Conservation (phyloP, 345 rosid genomes). For the Boechera divaricarpa region DNA sequence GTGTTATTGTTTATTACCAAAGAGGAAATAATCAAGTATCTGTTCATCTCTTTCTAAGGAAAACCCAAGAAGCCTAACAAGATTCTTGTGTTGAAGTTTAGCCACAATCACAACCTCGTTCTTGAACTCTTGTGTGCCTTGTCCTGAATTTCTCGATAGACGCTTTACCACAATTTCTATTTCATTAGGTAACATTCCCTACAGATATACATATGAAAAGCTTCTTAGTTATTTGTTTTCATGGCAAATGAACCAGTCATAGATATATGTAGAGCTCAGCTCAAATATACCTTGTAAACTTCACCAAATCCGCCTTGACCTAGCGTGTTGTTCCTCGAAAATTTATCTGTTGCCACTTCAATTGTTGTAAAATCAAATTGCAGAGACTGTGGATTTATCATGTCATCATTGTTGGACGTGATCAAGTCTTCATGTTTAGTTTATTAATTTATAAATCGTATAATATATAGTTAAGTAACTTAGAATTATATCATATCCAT, state of each 20-base stretch:
- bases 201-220: not conserved
- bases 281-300: constrained; percentile 18
- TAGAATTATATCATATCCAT: too few species aligned
- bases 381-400: constrained; percentile 15
- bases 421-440: not conserved
- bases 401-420: not conserved
- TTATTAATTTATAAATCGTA: too few species aligned
- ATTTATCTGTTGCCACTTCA: constrained; percentile 4
- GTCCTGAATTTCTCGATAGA: constrained; percentile 32
- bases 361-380: constrained; percentile 32
- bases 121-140: constrained; percentile 39
- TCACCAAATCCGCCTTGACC: constrained; percentile 31
- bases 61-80: constrained; percentile 38
- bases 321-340: constrained; percentile 6
- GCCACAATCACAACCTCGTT: constrained; percentile 42
- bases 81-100: constrained; percentile 40
- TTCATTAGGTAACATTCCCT: constrained; percentile 26
- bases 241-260: not conserved
- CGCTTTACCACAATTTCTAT: constrained; percentile 29
- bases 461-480: too few species aligned
- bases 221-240: not conserved
- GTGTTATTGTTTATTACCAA: constrained; percentile 3
- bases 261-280: not conserved
- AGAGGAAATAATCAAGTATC: constrained; percentile 39
- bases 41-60: constrained; percentile 33